phyloP scores from a whole-genome alignment of 2,329 filamentous ascomycete genomes.

The Tolypocladium inflatum region DNA sequence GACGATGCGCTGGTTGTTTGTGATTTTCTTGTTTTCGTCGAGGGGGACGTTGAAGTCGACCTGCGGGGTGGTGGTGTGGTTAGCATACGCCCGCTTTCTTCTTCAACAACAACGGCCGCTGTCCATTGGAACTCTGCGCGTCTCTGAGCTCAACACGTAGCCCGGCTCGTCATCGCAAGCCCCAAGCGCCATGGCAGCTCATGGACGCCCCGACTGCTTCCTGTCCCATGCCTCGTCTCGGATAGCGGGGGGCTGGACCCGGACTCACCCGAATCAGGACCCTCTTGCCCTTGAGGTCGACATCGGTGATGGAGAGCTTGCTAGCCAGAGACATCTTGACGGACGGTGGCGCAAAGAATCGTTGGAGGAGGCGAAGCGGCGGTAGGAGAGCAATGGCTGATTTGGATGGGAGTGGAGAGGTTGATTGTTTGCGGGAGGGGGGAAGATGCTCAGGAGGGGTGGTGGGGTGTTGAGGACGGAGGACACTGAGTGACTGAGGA shows the following conservation, averaged over 20 bases:
- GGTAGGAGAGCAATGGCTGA: background rate
- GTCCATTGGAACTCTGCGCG: background rate
- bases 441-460: background rate
- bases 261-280: constrained; percentile 86
- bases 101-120: background rate
- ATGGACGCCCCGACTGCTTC: constrained; percentile 7
- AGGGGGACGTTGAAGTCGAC: constrained; percentile 99
- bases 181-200: background rate
- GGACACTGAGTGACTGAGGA: too few species aligned
- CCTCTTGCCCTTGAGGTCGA: constrained; percentile 96
- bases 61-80: constrained; percentile 31
- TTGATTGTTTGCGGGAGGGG: background rate
- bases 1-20: constrained; percentile 97
- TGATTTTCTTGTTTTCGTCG: constrained; percentile 84
- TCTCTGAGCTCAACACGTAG: background rate
- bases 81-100: background rate
- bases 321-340: constrained; percentile 88
- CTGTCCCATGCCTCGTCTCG: background rate
- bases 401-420: background rate
- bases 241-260: constrained; percentile 2
- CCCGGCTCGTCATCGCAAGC: background rate
- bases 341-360: constrained; percentile 1
- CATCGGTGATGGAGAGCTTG: constrained; percentile 94
- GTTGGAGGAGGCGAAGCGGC: background rate
- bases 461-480: background rate